Evolutionary conservation across 345 rosid species (phyloP).

Genomic region (Turritis glabra): DNA sequence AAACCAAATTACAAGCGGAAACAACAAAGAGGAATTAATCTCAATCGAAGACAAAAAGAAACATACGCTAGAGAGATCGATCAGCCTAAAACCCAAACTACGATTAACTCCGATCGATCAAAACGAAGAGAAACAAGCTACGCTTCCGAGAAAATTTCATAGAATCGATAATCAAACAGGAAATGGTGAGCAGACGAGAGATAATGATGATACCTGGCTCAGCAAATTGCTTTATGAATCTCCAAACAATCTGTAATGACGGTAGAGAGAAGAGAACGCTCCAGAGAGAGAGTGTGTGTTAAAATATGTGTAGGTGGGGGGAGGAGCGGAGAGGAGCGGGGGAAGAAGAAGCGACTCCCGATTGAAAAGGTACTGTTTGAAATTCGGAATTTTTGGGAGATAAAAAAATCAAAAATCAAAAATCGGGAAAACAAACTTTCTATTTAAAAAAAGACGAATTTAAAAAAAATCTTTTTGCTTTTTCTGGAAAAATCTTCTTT

Average conservation of each 20-base stretch:
- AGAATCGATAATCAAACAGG: neutral
- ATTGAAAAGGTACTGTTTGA: slow-evolving; percentile 66
- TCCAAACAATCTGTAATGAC: slow-evolving; percentile 32
- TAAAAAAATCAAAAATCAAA: neutral
- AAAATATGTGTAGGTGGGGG: slow-evolving; percentile 31
- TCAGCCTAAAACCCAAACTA: slow-evolving; percentile 22
- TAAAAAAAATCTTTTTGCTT: neutral
- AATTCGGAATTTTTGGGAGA: slow-evolving; percentile 22
- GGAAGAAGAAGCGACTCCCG: slow-evolving; percentile 36
- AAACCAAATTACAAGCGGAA: slow-evolving; percentile 22
- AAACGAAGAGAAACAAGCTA: slow-evolving; percentile 18
- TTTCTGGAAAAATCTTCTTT: neutral
- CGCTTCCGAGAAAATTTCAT: neutral
- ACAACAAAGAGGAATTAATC: slow-evolving; percentile 18
- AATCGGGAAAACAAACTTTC: neutral
- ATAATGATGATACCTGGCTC: slow-evolving; percentile 36
- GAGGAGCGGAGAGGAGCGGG: slow-evolving; percentile 43
- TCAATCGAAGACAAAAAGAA: slow-evolving; percentile 22
- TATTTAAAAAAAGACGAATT: neutral
- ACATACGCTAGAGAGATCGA: slow-evolving; percentile 42
- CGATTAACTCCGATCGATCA: slow-evolving; percentile 22
- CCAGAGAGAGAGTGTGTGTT: slow-evolving; percentile 16
- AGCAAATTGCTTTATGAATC: slow-evolving; percentile 25
- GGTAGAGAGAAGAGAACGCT: slow-evolving; percentile 21
- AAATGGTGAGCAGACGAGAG: neutral